A percentile compares a stretch with the other conserved stretches of the same genome.
These are phyloP conservation scores for Allium cepa DNA, from an alignment of 106 monocot genomes.

Conservation along the genomic window DNA sequence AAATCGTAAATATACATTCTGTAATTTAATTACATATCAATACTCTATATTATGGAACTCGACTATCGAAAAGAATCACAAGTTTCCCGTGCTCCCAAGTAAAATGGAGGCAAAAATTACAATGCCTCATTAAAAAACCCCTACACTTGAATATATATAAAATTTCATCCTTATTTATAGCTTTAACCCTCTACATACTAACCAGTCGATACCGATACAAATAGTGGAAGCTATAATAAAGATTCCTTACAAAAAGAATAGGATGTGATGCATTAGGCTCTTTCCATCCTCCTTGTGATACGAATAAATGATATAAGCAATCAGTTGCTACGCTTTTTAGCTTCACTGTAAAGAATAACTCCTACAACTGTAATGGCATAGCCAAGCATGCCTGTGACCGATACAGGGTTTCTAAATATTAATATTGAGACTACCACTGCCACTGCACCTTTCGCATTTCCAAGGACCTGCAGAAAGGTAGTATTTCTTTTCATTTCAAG, in stretches of 20 bases:
- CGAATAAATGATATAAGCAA: background rate
- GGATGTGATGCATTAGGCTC: background rate
- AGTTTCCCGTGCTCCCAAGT: background rate
- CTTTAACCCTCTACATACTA: background rate
- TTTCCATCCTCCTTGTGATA: background rate
- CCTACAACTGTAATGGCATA: conserved; percentile 38
- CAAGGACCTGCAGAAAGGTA: conserved; percentile 10
- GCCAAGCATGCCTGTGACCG: conserved; percentile 19
- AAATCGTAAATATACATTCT: too few relatives aligned
- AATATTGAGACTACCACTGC: conserved; percentile 28
- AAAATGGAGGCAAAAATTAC: background rate
- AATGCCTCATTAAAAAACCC: background rate
- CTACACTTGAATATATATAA: background rate
- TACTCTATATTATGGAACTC: background rate
- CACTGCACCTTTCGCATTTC: conserved; percentile 15
- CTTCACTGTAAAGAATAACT: conserved; percentile 41
- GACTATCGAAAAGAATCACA: background rate
- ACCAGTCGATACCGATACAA: conserved; percentile 1
- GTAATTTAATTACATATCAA: background rate
- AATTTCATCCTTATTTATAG: background rate
- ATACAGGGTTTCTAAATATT: conserved; percentile 16
- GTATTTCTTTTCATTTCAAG: too few relatives aligned
- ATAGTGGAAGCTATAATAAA: background rate
- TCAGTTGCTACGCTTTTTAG: conserved; percentile 48
- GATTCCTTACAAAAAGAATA: conserved; percentile 2